These are phyloP conservation scores for Cephalotrichum gorgonifer DNA, from an alignment of 2,329 filamentous ascomycete species.

Conservation along the genomic window DNA sequence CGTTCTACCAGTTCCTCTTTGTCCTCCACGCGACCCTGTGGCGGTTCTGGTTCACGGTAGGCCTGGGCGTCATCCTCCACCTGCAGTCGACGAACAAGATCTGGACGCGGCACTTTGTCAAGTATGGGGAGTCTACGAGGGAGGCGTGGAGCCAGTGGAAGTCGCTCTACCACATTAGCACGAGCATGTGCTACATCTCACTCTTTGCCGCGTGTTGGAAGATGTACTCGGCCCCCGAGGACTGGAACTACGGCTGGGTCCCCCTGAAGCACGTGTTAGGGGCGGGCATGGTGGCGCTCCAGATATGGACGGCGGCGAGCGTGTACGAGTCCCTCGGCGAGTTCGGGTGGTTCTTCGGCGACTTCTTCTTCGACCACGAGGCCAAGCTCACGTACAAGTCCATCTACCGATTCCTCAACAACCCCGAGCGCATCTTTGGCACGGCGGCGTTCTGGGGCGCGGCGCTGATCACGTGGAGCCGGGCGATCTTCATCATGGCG, in stretches of 20 bases:
- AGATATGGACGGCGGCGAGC: constrained; percentile 85
- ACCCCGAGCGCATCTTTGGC: constrained; percentile 88
- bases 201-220: constrained; percentile 93
- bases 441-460: constrained; percentile 93
- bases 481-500: constrained; percentile 76
- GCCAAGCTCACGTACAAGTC: constrained; percentile 90
- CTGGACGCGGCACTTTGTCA: constrained; percentile 96
- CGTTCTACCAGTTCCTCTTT: constrained; percentile 67
- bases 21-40: constrained; percentile 69
- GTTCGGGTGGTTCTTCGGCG: constrained; percentile 98
- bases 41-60: constrained; percentile 86
- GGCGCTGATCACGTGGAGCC: constrained; percentile 85
- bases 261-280: constrained; percentile 83
- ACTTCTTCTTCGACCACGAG: constrained; percentile 91
- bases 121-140: constrained; percentile 80
- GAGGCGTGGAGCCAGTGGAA: constrained; percentile 99
- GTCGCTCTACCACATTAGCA: constrained; percentile 85
- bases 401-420: constrained; percentile 97
- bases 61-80: constrained; percentile 75
- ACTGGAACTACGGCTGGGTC: constrained; percentile 81
- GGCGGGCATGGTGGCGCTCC: constrained; percentile 67
- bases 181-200: constrained; percentile 78
- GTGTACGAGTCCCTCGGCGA: constrained; percentile 94
- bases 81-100: constrained; percentile 82
- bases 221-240: constrained; percentile 77